phyloP scores from a whole-genome alignment of 2,329 filamentous ascomycete species.

The Uncinocarpus reesii region DNA sequence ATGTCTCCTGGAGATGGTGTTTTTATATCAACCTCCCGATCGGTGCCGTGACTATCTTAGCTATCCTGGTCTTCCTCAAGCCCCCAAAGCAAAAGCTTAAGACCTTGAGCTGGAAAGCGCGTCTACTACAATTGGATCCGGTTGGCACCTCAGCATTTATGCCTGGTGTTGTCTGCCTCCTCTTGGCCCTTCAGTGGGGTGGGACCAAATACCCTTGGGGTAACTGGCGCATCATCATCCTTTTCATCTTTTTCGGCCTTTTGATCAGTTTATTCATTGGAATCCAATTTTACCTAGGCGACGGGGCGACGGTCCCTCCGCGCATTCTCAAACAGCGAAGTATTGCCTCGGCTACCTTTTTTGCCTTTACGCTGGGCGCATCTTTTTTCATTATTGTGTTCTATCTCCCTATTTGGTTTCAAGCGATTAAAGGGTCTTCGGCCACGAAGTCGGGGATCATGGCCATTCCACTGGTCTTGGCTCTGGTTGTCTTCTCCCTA shows the following conservation, averaged over 20 bases:
- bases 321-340: constrained; percentile 20
- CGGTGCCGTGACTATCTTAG: constrained; percentile 17
- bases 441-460: constrained; percentile 30
- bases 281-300: constrained; percentile 27
- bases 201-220: constrained; percentile 38
- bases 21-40: constrained; percentile 36
- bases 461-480: constrained; percentile 31
- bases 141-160: constrained; percentile 39
- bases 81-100: constrained; percentile 22
- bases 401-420: constrained; percentile 33
- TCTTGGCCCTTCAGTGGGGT: constrained; percentile 43
- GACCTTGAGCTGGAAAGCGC: constrained; percentile 19
- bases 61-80: constrained; percentile 27
- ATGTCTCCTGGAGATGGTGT: constrained; percentile 37
- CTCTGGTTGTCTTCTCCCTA: constrained; percentile 22
- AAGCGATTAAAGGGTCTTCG: constrained; percentile 34
- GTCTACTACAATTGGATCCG: constrained; percentile 31
- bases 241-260: constrained; percentile 44
- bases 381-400: constrained; percentile 16
- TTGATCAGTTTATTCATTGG: constrained; percentile 35
- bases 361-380: constrained; percentile 9
- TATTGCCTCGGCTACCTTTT: constrained; percentile 9
- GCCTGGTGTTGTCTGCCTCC: constrained; percentile 36
- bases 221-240: constrained; percentile 37
- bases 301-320: constrained; percentile 24